Conservation (phyloP, 352 stramenopile species). For the Pythium dissimile region DNA sequence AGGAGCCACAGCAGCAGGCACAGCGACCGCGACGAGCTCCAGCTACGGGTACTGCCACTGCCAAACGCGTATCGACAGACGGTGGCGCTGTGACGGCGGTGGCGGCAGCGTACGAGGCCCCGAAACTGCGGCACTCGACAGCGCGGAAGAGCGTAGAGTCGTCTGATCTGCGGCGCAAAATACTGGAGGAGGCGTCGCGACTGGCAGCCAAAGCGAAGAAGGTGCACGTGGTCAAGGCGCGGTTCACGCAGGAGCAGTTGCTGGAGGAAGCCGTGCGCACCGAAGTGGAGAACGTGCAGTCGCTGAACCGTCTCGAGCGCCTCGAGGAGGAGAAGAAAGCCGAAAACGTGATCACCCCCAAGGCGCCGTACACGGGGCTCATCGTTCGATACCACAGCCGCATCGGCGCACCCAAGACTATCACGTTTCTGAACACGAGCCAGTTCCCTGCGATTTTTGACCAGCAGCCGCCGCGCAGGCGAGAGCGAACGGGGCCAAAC, state of each 20-base stretch:
- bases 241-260: slow-evolving; percentile 66
- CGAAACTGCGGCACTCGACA: slow-evolving; percentile 54
- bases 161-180: slow-evolving; percentile 53
- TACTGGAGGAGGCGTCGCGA: slow-evolving; percentile 49
- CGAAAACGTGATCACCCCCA: slow-evolving; percentile 53
- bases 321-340: slow-evolving; percentile 81
- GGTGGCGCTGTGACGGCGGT: background rate
- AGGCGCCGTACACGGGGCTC: slow-evolving; percentile 61
- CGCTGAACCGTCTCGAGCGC: slow-evolving; percentile 71
- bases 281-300: slow-evolving; percentile 77
- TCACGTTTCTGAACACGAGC: slow-evolving; percentile 75
- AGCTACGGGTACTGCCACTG: background rate
- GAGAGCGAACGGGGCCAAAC: slow-evolving; percentile 27
- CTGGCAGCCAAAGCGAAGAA: slow-evolving; percentile 41
- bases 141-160: slow-evolving; percentile 56
- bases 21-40: slow-evolving; percentile 7
- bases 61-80: background rate
- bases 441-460: slow-evolving; percentile 71
- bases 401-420: slow-evolving; percentile 60
- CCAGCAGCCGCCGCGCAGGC: slow-evolving; percentile 55
- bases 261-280: slow-evolving; percentile 71
- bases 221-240: slow-evolving; percentile 12
- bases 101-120: slow-evolving; percentile 26
- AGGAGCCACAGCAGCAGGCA: slow-evolving; percentile 23
- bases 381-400: slow-evolving; percentile 72